A percentile compares a stretch with the other conserved stretches of the same genome.
These are phyloP conservation scores for Withania somnifera DNA, from an alignment of 305 asterid species.

Conservation along the genomic window DNA sequence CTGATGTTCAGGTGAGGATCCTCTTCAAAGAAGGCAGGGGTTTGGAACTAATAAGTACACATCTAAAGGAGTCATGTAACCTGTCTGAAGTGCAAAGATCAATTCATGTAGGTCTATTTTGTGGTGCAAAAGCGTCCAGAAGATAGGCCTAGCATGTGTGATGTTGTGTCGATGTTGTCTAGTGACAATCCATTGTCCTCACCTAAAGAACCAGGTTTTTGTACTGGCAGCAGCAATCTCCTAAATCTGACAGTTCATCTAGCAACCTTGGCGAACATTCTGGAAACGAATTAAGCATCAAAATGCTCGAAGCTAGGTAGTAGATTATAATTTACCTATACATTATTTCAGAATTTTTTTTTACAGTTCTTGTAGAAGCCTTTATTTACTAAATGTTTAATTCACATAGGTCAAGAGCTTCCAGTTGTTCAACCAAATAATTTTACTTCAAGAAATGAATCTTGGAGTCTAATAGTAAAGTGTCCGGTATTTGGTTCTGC, in stretches of 20 bases:
- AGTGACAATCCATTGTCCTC: neutral
- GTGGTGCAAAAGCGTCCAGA: conserved; percentile 4
- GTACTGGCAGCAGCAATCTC: neutral
- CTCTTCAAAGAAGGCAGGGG: neutral
- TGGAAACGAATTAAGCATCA: conserved; percentile 4
- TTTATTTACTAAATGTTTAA: neutral
- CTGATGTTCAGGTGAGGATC: conserved; percentile 11
- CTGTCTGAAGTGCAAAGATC: neutral
- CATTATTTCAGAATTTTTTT: too few species aligned
- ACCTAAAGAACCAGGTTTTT: conserved; percentile 7
- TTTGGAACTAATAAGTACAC: neutral
- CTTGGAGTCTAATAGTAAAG: too few species aligned
- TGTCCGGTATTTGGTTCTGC: too few species aligned
- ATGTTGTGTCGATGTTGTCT: conserved; percentile 1
- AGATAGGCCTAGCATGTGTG: conserved; percentile 10
- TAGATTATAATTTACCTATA: too few species aligned
- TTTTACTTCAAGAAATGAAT: too few species aligned
- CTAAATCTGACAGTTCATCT: conserved; percentile 2
- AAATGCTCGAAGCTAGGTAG: neutral
- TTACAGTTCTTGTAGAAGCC: neutral
- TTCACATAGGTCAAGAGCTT: neutral
- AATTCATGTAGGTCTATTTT: neutral
- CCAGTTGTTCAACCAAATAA: neutral
- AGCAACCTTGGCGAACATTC: neutral
- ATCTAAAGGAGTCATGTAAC: neutral